These are phyloP conservation scores for Barbarea vulgaris DNA, from an alignment of 345 rosid species.

Conservation along the genomic window DNA sequence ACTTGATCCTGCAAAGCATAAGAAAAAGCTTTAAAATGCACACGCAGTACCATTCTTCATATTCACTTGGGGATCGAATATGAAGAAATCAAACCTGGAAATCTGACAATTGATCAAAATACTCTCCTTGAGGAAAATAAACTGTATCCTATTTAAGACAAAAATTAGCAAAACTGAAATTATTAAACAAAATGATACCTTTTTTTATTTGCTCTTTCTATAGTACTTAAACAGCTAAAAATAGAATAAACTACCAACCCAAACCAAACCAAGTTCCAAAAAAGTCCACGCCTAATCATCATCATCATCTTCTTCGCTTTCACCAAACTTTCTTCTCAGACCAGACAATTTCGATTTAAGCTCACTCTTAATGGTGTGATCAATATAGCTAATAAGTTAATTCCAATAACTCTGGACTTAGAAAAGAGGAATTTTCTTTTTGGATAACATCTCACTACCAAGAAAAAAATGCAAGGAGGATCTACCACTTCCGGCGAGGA, in stretches of 20 bases:
- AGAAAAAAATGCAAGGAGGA: conserved; percentile 26
- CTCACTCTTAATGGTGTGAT: background rate
- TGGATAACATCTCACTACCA: background rate
- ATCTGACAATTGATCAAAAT: too few relatives aligned
- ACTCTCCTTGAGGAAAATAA: too few relatives aligned
- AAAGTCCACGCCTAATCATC: conserved; percentile 16
- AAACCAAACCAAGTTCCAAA: conserved; percentile 8
- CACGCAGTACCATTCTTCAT: too few relatives aligned
- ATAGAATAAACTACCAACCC: background rate
- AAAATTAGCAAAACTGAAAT: too few relatives aligned
- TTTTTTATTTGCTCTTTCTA: too few relatives aligned
- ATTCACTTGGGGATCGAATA: too few relatives aligned
- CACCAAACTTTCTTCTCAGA: background rate
- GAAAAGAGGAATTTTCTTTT: background rate
- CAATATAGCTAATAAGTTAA: background rate
- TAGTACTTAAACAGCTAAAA: background rate
- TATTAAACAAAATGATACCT: too few relatives aligned
- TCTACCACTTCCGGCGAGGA: conserved; percentile 5
- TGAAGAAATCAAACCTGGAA: too few relatives aligned
- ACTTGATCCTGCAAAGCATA: too few relatives aligned
- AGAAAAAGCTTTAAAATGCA: too few relatives aligned
- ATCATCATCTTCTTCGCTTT: background rate
- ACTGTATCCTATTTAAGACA: too few relatives aligned
- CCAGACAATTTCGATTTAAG: background rate
- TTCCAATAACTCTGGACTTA: background rate